phyloP scores from a whole-genome alignment of 306 rosid genomes.

The Crataegus laevigata region DNA sequence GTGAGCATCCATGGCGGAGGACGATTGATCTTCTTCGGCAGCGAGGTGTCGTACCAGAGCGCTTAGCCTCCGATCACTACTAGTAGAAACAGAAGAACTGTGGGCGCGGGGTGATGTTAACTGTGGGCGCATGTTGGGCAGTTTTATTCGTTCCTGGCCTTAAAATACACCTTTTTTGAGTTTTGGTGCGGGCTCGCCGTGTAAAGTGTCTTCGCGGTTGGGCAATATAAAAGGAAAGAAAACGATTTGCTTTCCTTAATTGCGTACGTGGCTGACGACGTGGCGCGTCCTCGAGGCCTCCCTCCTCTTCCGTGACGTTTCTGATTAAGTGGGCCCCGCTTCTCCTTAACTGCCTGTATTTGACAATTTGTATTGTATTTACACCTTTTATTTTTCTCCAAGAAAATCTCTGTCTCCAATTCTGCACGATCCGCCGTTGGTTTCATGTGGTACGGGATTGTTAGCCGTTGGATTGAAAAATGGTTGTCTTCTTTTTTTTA shows the following conservation, averaged over 20 bases:
- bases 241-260: no score
- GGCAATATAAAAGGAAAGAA: not conserved
- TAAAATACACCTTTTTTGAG: not conserved
- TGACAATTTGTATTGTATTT: no score
- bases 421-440: not conserved
- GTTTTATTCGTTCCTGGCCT: not conserved
- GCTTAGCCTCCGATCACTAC: constrained; percentile 62
- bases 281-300: not conserved
- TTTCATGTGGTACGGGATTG: not conserved
- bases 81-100: not conserved
- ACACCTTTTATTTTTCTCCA: not conserved
- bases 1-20: constrained; percentile 38
- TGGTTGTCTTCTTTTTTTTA: no score
- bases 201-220: not conserved
- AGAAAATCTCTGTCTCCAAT: not conserved
- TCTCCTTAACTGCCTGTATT: not conserved
- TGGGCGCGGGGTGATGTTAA: constrained; percentile 13
- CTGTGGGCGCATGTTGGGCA: constrained; percentile 64
- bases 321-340: not conserved
- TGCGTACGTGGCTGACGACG: not conserved
- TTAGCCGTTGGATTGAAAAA: not conserved
- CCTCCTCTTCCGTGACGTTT: not conserved
- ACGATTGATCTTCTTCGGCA: not conserved
- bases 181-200: no score
- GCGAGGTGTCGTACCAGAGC: constrained; percentile 46